Conservation (phyloP, 1,284 basidiomycete genomes). For the Hemileia vastatrix region DNA sequence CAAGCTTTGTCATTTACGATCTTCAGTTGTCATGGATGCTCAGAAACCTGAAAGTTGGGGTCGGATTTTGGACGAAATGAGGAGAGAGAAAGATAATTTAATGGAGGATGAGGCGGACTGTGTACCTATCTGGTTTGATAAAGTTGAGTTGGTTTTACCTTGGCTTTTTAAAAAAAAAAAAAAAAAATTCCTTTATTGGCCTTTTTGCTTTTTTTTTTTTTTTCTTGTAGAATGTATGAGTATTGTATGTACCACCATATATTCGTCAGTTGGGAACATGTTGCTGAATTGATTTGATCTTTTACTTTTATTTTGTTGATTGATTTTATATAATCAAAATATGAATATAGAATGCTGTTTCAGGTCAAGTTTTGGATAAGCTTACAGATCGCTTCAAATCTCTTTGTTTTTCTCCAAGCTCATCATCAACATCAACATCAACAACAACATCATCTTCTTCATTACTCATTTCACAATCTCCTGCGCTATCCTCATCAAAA, state of each 20-base stretch:
- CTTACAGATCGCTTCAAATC: background rate
- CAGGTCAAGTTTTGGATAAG: conserved; percentile 18
- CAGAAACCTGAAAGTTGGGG: background rate
- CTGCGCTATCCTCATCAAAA: conserved; percentile 3
- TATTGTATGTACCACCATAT: background rate
- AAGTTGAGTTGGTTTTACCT: no score
- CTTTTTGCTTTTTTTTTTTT: background rate
- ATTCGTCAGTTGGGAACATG: background rate
- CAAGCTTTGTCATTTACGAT: background rate
- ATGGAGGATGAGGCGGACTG: background rate
- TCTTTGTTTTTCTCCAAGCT: no score
- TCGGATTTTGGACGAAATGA: background rate
- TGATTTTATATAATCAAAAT: no score
- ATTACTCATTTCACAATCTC: conserved; percentile 6
- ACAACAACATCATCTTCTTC: no score
- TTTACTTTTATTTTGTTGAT: no score
- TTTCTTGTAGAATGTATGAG: background rate
- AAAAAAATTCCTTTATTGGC: no score
- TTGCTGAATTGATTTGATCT: background rate
- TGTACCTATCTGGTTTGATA: conserved; percentile 12
- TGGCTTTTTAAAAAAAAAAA: no score
- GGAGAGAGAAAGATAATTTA: background rate
- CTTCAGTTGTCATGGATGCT: background rate
- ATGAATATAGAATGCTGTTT: conserved; percentile 16
- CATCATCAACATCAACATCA: no score